Base-by-base conservation (phyloP, 176 grass and related monocot species). In the Oryza longistaminata region DNA sequence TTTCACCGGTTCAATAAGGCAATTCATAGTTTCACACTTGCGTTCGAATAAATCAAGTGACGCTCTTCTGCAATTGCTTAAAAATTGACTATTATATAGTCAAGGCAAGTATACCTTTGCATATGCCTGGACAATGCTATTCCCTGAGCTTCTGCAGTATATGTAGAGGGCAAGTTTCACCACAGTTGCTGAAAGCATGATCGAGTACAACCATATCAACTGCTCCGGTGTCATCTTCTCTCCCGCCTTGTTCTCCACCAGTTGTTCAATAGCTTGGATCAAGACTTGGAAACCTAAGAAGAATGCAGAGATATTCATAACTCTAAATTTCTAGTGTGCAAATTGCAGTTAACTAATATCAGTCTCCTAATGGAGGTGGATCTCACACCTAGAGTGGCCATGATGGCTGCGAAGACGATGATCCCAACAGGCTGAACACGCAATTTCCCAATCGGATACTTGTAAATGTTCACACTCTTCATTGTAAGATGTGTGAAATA, bases 381-480 rank as follows among this genome's bases (percentile, higher is more conserved):
- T 19, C 22, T 52, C 19, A 67, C 71, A 92, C 94, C 94, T 74
- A 94, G 88, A 73, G 90, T 94, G 66, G 94, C 94, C 94, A 97
- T 92, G 67, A 97, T 77, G 43, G 90, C 90, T 10, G 94, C 90
- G 27, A 94, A 97, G 55, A 97, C 40, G 11, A 97, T 92, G 85
- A 97, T 97, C 13, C 94, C 92, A 34, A 97, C 92, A 7, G 92
- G 94, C 68, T 94, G 94, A 31, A 94, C 74, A 8, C 92, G 92
- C 72, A 92, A 66, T 67, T 97, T 97, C 13, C 94, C 94, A 25
- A 97, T 97, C n/a, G 94, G 90, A 68, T 92, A 94, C 85, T 89
- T 87, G 34, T 97, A 94, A 16, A 94, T 90, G 83, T 97, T 97
- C 21, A 88, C 81, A 8, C 29, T 97, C 83, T 97, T 94, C 94